These are phyloP conservation scores for Candida adriatica DNA, from an alignment of 805 yeast species.

Conservation along the genomic window DNA sequence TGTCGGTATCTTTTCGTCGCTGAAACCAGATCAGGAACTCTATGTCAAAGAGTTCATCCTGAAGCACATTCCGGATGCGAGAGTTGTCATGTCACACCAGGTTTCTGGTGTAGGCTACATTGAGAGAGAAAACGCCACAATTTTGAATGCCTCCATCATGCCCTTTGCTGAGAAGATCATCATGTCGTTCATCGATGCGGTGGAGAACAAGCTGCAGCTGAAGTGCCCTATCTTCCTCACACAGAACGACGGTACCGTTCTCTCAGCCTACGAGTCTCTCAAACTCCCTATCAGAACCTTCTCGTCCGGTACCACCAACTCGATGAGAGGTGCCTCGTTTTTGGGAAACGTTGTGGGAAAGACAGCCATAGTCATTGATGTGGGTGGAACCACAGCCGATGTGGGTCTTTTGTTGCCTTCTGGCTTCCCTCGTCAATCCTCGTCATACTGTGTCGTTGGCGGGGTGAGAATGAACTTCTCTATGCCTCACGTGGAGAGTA, in stretches of 20 bases:
- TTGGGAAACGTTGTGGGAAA: slow-evolving; percentile 27
- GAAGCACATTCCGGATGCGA: slow-evolving; percentile 28
- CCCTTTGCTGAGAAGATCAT: slow-evolving; percentile 37
- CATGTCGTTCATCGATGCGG: slow-evolving; percentile 31
- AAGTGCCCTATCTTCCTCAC: slow-evolving; percentile 34
- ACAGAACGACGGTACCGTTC: slow-evolving; percentile 43
- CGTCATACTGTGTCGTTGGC: slow-evolving; percentile 36
- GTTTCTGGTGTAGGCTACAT: slow-evolving; percentile 38
- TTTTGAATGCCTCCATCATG: slow-evolving; percentile 38
- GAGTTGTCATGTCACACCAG: slow-evolving; percentile 30
- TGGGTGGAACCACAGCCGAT: slow-evolving; percentile 47
- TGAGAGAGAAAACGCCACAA: slow-evolving; percentile 42
- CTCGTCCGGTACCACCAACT: slow-evolving; percentile 43
- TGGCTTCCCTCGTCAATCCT: slow-evolving; percentile 42
- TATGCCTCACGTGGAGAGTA: slow-evolving; percentile 43
- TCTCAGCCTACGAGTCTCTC: slow-evolving; percentile 33
- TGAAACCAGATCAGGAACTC: slow-evolving; percentile 32
- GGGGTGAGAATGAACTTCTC: slow-evolving; percentile 44
- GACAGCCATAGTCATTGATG: slow-evolving; percentile 35
- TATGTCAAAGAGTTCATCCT: slow-evolving; percentile 27
- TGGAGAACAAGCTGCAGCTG: slow-evolving; percentile 27
- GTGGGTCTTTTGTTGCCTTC: slow-evolving; percentile 38
- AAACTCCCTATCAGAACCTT: slow-evolving; percentile 39
- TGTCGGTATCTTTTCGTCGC: slow-evolving; percentile 33
- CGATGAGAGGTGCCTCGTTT: slow-evolving; percentile 42